Evolutionary conservation across 2,329 filamentous ascomycete genomes (phyloP).

Genomic region (Ophiocordyceps australis): DNA sequence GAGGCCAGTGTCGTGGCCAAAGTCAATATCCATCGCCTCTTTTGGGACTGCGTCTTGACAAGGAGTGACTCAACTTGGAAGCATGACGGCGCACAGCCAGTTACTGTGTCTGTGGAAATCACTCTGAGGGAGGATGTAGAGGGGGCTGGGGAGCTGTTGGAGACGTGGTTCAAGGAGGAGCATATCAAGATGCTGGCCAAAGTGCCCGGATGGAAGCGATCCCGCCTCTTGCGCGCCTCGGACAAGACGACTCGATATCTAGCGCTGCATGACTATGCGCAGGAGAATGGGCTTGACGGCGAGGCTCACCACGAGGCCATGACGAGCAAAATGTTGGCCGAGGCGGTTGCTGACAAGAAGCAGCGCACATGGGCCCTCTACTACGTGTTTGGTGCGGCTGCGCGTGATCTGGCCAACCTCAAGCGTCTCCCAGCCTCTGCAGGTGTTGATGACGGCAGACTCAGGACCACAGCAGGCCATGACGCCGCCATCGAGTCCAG

Average conservation of each 20-base stretch:
- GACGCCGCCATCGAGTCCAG: conserved; percentile 46
- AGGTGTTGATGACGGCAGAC: conserved; percentile 35
- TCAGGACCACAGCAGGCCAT: conserved; percentile 31
- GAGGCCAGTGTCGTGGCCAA: conserved; percentile 35
- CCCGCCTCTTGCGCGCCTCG: conserved; percentile 51
- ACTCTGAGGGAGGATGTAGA: conserved; percentile 29
- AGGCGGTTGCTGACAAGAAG: conserved; percentile 26
- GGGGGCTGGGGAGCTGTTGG: conserved; percentile 34
- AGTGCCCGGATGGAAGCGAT: conserved; percentile 63
- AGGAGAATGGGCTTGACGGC: conserved; percentile 47
- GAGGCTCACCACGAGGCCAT: conserved; percentile 44
- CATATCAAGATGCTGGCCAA: conserved; percentile 54
- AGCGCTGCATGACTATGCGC: conserved; percentile 54
- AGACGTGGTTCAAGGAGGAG: conserved; percentile 58
- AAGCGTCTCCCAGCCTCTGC: conserved; percentile 25
- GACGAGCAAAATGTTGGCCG: conserved; percentile 39
- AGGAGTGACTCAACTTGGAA: conserved; percentile 34
- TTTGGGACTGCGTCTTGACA: conserved; percentile 55
- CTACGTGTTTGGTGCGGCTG: conserved; percentile 62
- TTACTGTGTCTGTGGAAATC: conserved; percentile 42
- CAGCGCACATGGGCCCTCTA: conserved; percentile 52
- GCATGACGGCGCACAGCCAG: conserved; percentile 36
- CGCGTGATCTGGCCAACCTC: conserved; percentile 46
- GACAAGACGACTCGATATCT: conserved; percentile 41
- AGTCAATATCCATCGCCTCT: conserved; percentile 47